Percentiles rank a stretch among this genome's conserved stretches.
Conservation (phyloP, 2,329 filamentous ascomycete genomes). For the Pseudomassariella vexata region DNA sequence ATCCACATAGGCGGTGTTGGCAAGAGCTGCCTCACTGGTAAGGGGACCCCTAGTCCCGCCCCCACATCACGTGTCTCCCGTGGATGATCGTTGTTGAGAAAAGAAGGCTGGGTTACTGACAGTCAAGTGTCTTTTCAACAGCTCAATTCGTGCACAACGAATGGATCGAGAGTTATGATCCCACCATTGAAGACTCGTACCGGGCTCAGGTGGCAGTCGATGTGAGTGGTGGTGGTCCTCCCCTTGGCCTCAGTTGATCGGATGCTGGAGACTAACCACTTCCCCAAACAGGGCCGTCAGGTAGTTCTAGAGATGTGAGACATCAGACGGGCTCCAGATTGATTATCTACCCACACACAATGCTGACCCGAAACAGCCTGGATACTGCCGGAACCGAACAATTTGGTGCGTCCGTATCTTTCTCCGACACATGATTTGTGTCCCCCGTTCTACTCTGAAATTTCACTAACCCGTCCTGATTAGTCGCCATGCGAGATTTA, state of each 20-base stretch:
- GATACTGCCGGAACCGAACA: constrained; percentile 91
- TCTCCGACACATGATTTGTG: constrained; percentile 5
- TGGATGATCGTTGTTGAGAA: neutral
- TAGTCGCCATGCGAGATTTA: constrained; percentile 66
- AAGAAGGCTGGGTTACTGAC: constrained; percentile 6
- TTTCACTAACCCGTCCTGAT: constrained; percentile 18
- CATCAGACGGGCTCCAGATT: constrained; percentile 9
- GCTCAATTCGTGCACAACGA: constrained; percentile 93
- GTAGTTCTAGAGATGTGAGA: constrained; percentile 83
- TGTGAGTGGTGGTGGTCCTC: constrained; percentile 49
- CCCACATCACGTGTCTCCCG: constrained; percentile 14
- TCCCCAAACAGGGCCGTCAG: constrained; percentile 63
- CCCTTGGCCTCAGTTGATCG: constrained; percentile 13
- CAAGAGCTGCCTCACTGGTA: constrained; percentile 88
- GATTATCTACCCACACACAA: constrained; percentile 15
- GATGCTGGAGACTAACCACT: constrained; percentile 23
- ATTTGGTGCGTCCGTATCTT: constrained; percentile 72
- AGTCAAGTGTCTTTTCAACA: constrained; percentile 29
- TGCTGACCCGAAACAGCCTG: constrained; percentile 46
- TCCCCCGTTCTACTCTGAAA: too few species aligned
- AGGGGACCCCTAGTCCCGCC: constrained; percentile 15
- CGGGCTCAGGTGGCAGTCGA: constrained; percentile 74
- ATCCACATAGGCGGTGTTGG: constrained; percentile 70
- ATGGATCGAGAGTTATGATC: constrained; percentile 85
- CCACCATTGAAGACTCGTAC: constrained; percentile 74